Evolutionary conservation across 495 filamentous ascomycete species (phyloP).

Genomic region (Penicillium egyptiacum): DNA sequence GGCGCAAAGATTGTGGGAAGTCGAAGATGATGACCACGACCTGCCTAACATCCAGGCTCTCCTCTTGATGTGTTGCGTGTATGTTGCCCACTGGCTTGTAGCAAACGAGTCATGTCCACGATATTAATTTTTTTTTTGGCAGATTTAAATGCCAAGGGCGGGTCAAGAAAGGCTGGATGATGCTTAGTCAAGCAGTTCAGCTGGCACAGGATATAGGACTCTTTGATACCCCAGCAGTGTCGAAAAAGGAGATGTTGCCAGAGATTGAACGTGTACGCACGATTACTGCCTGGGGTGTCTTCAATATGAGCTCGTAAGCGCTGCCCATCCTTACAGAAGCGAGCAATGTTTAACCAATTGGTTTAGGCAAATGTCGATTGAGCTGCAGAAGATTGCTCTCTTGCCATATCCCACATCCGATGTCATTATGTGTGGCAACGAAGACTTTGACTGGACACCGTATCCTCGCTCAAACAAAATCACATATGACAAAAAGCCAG

Average conservation of each 20-base stretch:
- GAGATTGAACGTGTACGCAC: constrained; percentile 27
- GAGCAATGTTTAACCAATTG: constrained; percentile 12
- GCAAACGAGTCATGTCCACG: background rate
- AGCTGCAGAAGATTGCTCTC: constrained; percentile 25
- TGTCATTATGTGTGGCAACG: constrained; percentile 19
- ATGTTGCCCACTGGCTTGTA: constrained; percentile 20
- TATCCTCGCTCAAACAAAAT: constrained; percentile 42
- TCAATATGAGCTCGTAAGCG: constrained; percentile 36
- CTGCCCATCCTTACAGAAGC: background rate
- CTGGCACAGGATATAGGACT: constrained; percentile 37
- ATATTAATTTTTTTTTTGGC: constrained; percentile 17
- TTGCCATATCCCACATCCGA: constrained; percentile 24
- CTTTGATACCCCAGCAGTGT: constrained; percentile 20
- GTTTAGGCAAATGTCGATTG: constrained; percentile 37
- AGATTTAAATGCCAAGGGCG: constrained; percentile 40
- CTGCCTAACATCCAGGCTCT: constrained; percentile 42
- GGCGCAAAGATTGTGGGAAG: constrained; percentile 37
- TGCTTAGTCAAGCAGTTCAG: constrained; percentile 37
- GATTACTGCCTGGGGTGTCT: constrained; percentile 40
- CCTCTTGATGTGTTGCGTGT: constrained; percentile 39
- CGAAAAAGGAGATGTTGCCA: constrained; percentile 15
- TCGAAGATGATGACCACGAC: constrained; percentile 33
- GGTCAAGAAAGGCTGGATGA: constrained; percentile 32
- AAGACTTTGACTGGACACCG: constrained; percentile 36
- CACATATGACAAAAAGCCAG: constrained; percentile 31